Conservation (phyloP, 306 rosid species). For the Mimosa pudica region DNA sequence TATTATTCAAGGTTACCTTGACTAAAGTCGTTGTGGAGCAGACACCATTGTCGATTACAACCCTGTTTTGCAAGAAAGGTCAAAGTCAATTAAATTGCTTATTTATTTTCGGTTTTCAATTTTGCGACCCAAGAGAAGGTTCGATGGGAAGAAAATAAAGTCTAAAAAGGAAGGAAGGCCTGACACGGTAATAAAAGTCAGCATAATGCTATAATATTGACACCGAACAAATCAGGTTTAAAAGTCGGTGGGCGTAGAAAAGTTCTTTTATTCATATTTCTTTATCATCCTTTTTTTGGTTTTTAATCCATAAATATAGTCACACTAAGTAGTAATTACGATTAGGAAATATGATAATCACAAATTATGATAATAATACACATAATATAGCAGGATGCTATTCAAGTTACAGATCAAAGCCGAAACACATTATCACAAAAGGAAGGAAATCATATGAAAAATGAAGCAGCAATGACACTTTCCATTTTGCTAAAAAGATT, state of each 20-base stretch:
- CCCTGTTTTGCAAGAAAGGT: constrained; percentile 52
- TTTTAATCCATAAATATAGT: neutral
- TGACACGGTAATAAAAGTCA: constrained; percentile 36
- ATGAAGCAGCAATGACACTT: constrained; percentile 16
- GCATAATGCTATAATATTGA: constrained; percentile 36
- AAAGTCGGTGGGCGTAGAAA: constrained; percentile 35
- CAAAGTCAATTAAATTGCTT: constrained; percentile 44
- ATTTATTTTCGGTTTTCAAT: constrained; percentile 9
- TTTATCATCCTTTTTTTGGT: neutral
- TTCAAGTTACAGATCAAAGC: neutral
- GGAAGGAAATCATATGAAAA: constrained; percentile 20
- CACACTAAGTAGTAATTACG: neutral
- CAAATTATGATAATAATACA: neutral
- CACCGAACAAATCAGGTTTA: constrained; percentile 26
- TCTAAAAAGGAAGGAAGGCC: constrained; percentile 16
- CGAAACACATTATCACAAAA: neutral
- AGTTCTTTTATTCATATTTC: constrained; percentile 5
- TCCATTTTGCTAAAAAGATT: neutral
- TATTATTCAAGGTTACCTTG: constrained; percentile 55
- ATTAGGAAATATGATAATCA: constrained; percentile 13
- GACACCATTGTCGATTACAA: constrained; percentile 91
- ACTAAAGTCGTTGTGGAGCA: constrained; percentile 84
- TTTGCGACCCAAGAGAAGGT: neutral
- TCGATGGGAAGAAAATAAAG: constrained; percentile 10
- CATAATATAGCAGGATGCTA: neutral